Percentiles rank a stretch among this genome's conserved stretches.
phyloP scores from a whole-genome alignment of 179 eudicot genomes.

The Gypsophila paniculata region DNA sequence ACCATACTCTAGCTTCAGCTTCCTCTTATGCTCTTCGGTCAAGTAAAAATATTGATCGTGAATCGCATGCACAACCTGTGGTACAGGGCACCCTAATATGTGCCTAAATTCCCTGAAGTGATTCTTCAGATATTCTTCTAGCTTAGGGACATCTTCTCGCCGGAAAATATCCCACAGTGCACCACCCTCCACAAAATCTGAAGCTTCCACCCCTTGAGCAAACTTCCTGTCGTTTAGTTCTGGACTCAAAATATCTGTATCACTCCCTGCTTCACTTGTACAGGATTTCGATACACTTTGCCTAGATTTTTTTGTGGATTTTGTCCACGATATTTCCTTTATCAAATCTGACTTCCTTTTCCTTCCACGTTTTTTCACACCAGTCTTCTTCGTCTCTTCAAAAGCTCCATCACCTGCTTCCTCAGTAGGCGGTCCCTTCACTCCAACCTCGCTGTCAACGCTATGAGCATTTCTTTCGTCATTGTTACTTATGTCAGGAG shows the following conservation, averaged over 20 bases:
- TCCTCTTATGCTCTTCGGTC: slow-evolving; percentile 46
- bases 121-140: slow-evolving; percentile 50
- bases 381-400: slow-evolving; percentile 20
- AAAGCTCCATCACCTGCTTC: slow-evolving; percentile 7
- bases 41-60: slow-evolving; percentile 58
- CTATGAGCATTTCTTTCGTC: not conserved
- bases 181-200: slow-evolving; percentile 42
- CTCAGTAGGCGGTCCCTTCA: slow-evolving; percentile 16
- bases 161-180: slow-evolving; percentile 76
- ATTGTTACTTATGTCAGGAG: slow-evolving; percentile 2
- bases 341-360: slow-evolving; percentile 27
- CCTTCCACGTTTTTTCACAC: slow-evolving; percentile 27
- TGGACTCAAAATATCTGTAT: slow-evolving; percentile 14
- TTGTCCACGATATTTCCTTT: not conserved
- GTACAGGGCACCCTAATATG: slow-evolving; percentile 44
- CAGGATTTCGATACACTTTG: not conserved
- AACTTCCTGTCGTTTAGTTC: slow-evolving; percentile 20
- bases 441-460: slow-evolving; percentile 13
- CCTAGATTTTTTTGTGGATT: slow-evolving; percentile 2
- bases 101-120: slow-evolving; percentile 66
- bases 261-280: slow-evolving; percentile 23
- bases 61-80: slow-evolving; percentile 52
- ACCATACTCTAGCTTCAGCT: slow-evolving; percentile 48
- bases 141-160: slow-evolving; percentile 62
- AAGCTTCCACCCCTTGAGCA: slow-evolving; percentile 25